Base-by-base conservation (phyloP, 495 filamentous ascomycete genomes). In the Penicillium verhagenii region DNA sequence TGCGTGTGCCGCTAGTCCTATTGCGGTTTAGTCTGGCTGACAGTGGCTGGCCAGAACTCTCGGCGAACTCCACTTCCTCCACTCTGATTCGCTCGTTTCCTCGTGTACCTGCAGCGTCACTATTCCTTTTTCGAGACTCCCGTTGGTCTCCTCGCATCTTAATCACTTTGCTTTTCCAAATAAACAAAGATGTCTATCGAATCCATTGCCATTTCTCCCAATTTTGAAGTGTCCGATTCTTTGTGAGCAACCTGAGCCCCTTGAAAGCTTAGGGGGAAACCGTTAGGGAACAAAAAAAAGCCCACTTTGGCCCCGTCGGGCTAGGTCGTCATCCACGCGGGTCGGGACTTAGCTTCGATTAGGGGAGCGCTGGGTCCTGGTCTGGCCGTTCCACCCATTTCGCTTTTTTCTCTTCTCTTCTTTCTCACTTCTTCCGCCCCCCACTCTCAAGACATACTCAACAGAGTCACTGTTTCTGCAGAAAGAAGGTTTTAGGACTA, bases 311-410 rank as follows among this genome's bases (percentile, higher is more conserved):
- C 51, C 59, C 56, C 51, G 53, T 50, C 46, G 47, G 56, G 50
- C 53, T 57, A 64, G 56, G 59, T 64, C 55, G 54, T 57, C 57
- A 60, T 53, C 50, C 54, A 56, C 58, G 44, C 61, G 61, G 63
- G 62, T 65, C 64, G 60, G 39, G 60, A 58, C 60, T 61, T 58
- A 51, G 57, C 56, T 56, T 66, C 52, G 47, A 59, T 64, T 35
- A 58, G 54, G 64, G 60, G 61, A 58, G 45, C 39, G 63, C 57
- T 53, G 54, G 57, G 59, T 53, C 58, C 60, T 49, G 58, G 47
- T 62, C 53, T 50, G n/a, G 53, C 50, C 45, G 55, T 53, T 52
- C 57, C 56, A 44, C 48, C 33, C 45, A 18, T 53, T 49, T 53
- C 50, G 40, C 35, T 48, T 49, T 48, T 59, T 46, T 33, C 46